Evolutionary conservation across 495 filamentous ascomycete species (phyloP).

Genomic region (Mytilinidion resinicola): DNA sequence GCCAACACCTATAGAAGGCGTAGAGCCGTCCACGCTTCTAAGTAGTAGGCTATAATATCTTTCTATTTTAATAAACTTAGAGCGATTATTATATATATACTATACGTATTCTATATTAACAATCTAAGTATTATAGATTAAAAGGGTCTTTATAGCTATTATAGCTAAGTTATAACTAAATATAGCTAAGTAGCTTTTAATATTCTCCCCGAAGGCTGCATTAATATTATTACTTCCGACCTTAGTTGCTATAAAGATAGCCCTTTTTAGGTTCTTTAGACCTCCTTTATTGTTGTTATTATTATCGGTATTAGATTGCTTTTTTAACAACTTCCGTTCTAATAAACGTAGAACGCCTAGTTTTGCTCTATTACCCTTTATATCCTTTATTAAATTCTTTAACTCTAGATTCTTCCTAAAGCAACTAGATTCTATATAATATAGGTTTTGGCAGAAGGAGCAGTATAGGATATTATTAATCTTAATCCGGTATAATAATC

Average conservation of each 20-base stretch:
- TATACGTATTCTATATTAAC: background rate
- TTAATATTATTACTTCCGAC: background rate
- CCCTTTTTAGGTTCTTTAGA: background rate
- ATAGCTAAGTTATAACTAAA: background rate
- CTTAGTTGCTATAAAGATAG: background rate
- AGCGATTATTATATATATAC: background rate
- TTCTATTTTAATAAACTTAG: background rate
- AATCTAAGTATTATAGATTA: background rate
- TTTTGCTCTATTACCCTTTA: background rate
- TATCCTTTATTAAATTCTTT: background rate
- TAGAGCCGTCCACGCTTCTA: background rate
- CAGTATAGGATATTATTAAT: background rate
- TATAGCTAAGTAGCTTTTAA: background rate
- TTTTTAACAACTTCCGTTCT: background rate
- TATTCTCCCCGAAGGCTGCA: background rate
- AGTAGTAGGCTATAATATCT: background rate
- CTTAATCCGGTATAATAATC: background rate
- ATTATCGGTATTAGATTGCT: background rate
- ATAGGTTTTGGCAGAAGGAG: background rate
- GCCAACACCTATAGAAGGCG: background rate
- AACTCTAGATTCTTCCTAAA: too few relatives aligned
- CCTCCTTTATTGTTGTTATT: background rate
- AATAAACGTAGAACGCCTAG: background rate
- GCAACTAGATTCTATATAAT: background rate
- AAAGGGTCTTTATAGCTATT: background rate